These are phyloP conservation scores for Penicillium hesseltinei DNA, from an alignment of 2,329 filamentous ascomycete genomes.

Conservation along the genomic window DNA sequence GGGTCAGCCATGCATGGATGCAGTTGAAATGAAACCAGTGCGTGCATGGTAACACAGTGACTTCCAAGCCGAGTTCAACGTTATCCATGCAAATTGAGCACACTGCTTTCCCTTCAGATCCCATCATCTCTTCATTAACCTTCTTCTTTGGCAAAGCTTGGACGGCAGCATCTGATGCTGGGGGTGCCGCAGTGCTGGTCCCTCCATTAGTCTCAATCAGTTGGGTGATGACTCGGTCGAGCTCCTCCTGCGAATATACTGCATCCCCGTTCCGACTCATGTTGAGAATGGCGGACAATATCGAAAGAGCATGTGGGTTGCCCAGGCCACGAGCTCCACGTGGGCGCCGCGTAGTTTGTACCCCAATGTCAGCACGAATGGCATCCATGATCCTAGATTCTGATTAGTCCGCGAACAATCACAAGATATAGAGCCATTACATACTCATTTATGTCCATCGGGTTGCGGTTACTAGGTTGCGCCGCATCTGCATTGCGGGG, in stretches of 20 bases:
- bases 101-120: conserved; percentile 66
- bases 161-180: conserved; percentile 74
- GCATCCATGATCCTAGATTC: conserved; percentile 28
- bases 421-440: conserved; percentile 22
- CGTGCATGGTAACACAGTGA: conserved; percentile 76
- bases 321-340: conserved; percentile 18
- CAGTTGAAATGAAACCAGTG: conserved; percentile 93
- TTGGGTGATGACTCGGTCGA: conserved; percentile 83
- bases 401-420: conserved; percentile 4
- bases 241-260: conserved; percentile 84
- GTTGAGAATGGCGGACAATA: conserved; percentile 45
- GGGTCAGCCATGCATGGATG: conserved; percentile 76
- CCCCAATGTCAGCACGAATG: conserved; percentile 25
- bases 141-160: conserved; percentile 68
- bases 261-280: conserved; percentile 66
- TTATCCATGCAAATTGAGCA: conserved; percentile 96
- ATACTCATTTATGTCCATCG: conserved; percentile 51
- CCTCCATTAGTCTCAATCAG: conserved; percentile 75
- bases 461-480: conserved; percentile 47
- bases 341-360: conserved; percentile 3
- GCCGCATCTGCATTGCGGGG: conserved; percentile 54
- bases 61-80: conserved; percentile 69
- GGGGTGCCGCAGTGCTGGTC: conserved; percentile 74
- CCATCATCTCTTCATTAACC: conserved; percentile 68
- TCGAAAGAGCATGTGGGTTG: conserved; percentile 43